Base-by-base conservation (phyloP, 139 green algal species). In the Pleodorina starrii region DNA sequence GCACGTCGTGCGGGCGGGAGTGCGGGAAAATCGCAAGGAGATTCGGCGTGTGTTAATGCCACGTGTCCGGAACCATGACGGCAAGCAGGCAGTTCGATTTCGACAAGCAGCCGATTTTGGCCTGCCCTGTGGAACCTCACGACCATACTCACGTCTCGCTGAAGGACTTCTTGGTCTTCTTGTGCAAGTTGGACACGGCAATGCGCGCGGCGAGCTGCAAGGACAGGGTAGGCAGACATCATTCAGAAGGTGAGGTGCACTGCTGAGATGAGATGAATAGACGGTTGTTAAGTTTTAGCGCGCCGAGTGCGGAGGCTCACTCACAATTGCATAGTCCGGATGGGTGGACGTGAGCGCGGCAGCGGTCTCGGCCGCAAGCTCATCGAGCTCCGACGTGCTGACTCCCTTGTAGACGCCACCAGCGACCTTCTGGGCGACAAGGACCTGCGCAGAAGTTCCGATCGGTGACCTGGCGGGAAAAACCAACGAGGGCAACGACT, bases 131-230 rank as follows among this genome's bases (percentile, higher is more conserved):
- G n/a, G n/a, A n/a, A n/a, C n/a, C n/a, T n/a, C n/a, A n/a, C n/a
- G n/a, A n/a, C n/a, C n/a, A n/a, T 38, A 82, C 96, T 96, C 66
- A 98, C 95, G 96, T 98, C 80, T 98, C 95, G 40, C 91, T 97
- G 92, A 99, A 99, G 35, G 95, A 98, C 94, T 99, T 99, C 32
- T 97, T 84, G 0, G 98, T 99, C 87, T 97, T 99, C 96, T 99
- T 99, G 96, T 99, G 98, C 81, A 99, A 92, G 95, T 99, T 99
- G 66, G 98, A 99, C 38, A 99, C 97, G 0, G 98, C 98, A 84
- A 99, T 99, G 38, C 98, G 94, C 5, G 98, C 98, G 17, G 98
- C 98, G 3, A 99, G 96, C 98, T 99, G 97, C 90, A 92, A 27
- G 72, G 6, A 60, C 17, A n/a, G n/a, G n/a, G n/a, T n/a, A n/a